A percentile compares a stretch with the other conserved stretches of the same genome.
These are phyloP conservation scores for Rosellinia necatrix DNA, from an alignment of 2,329 filamentous ascomycete species.

Conservation along the genomic window DNA sequence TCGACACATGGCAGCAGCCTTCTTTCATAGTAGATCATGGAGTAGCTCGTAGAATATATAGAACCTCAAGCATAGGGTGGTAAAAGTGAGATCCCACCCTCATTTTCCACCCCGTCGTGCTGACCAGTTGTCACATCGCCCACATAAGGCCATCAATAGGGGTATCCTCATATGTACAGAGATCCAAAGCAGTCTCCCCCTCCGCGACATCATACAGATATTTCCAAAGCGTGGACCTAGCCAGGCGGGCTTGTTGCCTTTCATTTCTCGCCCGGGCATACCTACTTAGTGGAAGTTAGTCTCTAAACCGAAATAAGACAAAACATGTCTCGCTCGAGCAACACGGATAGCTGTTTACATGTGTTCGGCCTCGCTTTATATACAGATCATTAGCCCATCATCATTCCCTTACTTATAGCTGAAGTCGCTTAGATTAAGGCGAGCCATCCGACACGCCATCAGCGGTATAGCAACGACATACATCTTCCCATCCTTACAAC, in stretches of 20 bases:
- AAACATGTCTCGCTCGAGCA: background rate
- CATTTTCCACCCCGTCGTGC: background rate
- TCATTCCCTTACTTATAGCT: slow-evolving; percentile 45
- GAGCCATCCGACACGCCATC: slow-evolving; percentile 45
- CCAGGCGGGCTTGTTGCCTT: slow-evolving; percentile 48
- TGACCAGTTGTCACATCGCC: background rate
- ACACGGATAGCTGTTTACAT: slow-evolving; percentile 34
- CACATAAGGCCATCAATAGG: slow-evolving; percentile 9
- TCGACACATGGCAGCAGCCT: slow-evolving; percentile 34
- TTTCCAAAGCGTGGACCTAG: slow-evolving; percentile 49
- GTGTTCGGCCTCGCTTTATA: slow-evolving; percentile 52
- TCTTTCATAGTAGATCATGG: background rate
- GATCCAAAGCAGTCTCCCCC: no score
- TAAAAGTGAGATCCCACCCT: no score
- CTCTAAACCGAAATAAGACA: background rate
- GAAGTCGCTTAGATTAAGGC: slow-evolving; percentile 46
- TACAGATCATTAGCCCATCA: slow-evolving; percentile 44
- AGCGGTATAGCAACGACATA: slow-evolving; percentile 53
- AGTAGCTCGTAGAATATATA: background rate
- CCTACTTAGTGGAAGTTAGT: background rate
- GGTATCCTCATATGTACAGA: slow-evolving; percentile 8
- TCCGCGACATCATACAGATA: slow-evolving; percentile 13
- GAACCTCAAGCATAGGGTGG: background rate
- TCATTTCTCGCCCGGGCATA: slow-evolving; percentile 51
- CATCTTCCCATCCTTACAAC: no score